These are phyloP conservation scores for Ochetophila trinervis DNA, from an alignment of 306 rosid genomes.

Conservation along the genomic window DNA sequence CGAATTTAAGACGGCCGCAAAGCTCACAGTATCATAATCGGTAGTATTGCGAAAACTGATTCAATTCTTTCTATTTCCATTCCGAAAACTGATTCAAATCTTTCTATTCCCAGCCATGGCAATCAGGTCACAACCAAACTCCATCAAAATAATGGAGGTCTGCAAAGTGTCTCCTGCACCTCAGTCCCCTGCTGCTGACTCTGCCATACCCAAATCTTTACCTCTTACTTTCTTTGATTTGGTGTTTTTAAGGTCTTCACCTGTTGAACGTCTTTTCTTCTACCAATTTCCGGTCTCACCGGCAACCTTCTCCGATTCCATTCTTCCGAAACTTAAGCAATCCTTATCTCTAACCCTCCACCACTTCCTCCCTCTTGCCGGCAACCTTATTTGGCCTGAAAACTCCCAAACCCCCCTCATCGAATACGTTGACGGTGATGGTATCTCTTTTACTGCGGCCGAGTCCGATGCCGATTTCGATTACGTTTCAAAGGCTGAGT, in stretches of 20 bases:
- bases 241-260: conserved; percentile 28
- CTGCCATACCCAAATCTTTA: conserved; percentile 1
- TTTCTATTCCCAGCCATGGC: too few species aligned
- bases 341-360: conserved; percentile 51
- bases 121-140: too few species aligned
- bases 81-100: too few species aligned
- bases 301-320: conserved; percentile 4
- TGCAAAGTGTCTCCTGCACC: too few species aligned
- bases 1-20: too few species aligned
- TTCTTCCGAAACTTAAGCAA: conserved; percentile 39
- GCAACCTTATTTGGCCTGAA: conserved; percentile 41
- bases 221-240: conserved; percentile 45
- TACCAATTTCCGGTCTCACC: conserved; percentile 21
- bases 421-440: conserved; percentile 21
- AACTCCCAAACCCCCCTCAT: conserved; percentile 34
- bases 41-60: too few species aligned
- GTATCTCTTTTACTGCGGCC: conserved; percentile 30
- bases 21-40: too few species aligned
- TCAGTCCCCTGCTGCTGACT: not conserved
- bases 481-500: conserved; percentile 11
- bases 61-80: too few species aligned
- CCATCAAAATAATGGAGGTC: too few species aligned
- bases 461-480: conserved; percentile 29
- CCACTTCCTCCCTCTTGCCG: conserved; percentile 44
- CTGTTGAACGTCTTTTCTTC: conserved; percentile 38